Base-by-base conservation (phyloP, 805 yeast genomes). In the Sporopachydermia lactativora region DNA sequence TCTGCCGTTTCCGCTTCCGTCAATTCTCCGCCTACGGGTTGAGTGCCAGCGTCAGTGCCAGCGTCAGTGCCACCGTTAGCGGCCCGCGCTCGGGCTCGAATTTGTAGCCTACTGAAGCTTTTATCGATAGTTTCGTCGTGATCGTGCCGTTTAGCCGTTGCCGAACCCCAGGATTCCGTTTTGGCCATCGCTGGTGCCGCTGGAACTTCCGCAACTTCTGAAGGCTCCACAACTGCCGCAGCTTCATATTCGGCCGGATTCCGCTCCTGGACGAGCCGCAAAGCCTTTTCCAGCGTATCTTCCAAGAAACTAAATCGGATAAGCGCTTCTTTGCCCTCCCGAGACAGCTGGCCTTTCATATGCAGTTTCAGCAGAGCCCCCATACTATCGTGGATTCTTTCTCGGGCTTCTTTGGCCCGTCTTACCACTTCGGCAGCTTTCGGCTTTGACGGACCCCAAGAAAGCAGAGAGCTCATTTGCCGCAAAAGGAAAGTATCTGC, bases 251-350 rank as follows among this genome's bases (percentile, higher is more conserved):
- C 31, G n/a, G 31, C 8, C 31, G 31, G 31, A 24, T 8, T 8
- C n/a, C 31, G 8, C 8, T 24, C 31, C 8, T 24, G 31, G n/a
- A 24, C n/a, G 13, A 24, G n/a, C 38, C 60, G 65, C 19, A 66
- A 47, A 17, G 70, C 65, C 50, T 79, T 78, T 36, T 71, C 71
- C 42, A 85, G 64, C 5, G 84, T 77, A 14, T 80, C 73, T 50
- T 81, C 86, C 49, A 84, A 63, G 43, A 79, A 73, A 38, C 79
- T 67, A 43, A 83, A 66, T 46, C 88, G 64, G 24, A 85, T 63
- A 35, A 84, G 60, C 14, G 81, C 69, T 54, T 85, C 95, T 54
- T 82, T 81, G 31, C 88, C 94, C 47, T 77, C 77, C 8, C 73
- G 45, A 17, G 71, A 75, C 46, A 84, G 62, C 45, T 71, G 68